These are phyloP conservation scores for Linnemannia zychae DNA, from an alignment of 192 early-diverging fungal genomes.

Conservation along the genomic window DNA sequence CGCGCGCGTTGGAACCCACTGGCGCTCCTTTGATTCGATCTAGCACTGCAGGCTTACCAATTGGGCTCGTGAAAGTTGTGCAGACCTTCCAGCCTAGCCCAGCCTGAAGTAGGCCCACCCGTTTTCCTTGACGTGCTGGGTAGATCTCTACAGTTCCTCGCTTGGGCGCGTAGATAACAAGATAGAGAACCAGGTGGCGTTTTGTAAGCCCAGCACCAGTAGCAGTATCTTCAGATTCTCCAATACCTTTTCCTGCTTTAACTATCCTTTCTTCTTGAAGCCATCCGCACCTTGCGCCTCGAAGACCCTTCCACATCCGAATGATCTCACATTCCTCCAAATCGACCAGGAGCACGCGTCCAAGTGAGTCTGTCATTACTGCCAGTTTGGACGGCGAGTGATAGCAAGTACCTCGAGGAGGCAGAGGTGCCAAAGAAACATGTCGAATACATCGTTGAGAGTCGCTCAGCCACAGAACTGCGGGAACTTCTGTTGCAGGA, in stretches of 20 bases:
- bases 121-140: conserved; percentile 71
- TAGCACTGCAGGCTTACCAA: conserved; percentile 60
- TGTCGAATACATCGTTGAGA: conserved; percentile 65
- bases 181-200: conserved; percentile 56
- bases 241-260: not conserved
- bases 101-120: conserved; percentile 69
- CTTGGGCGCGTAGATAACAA: conserved; percentile 74
- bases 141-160: conserved; percentile 77
- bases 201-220: conserved; percentile 10
- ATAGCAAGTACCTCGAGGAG: conserved; percentile 54
- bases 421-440: conserved; percentile 64
- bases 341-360: conserved; percentile 78
- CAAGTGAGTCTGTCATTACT: conserved; percentile 74
- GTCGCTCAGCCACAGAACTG: conserved; percentile 66
- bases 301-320: conserved; percentile 79
- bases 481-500: conserved; percentile 67
- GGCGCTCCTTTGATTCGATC: conserved; percentile 43
- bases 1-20: not conserved
- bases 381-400: conserved; percentile 60
- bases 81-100: conserved; percentile 71
- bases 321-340: conserved; percentile 73
- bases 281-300: conserved; percentile 82
- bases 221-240: conserved; percentile 54
- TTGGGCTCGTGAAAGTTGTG: conserved; percentile 56
- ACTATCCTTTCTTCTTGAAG: conserved; percentile 62